Conservation (phyloP, 1,284 basidiomycete genomes). For the Cutaneotrichosporon sp. region DNA sequence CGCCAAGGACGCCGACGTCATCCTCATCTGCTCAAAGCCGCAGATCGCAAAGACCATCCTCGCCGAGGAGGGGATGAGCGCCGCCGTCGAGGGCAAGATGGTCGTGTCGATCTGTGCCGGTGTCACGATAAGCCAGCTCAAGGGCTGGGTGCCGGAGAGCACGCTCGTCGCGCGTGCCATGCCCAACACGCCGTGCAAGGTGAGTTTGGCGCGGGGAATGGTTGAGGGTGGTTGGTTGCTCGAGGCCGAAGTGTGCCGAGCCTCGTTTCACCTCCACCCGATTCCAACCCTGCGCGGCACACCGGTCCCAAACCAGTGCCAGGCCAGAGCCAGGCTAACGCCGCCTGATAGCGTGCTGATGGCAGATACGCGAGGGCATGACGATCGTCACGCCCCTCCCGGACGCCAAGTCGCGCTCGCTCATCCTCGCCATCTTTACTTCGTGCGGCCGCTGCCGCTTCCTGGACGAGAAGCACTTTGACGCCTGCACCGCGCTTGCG, state of each 20-base stretch:
- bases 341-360: too few species aligned
- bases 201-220: slow-evolving; percentile 49
- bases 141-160: slow-evolving; percentile 69
- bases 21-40: slow-evolving; percentile 92
- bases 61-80: slow-evolving; percentile 73
- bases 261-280: neutral
- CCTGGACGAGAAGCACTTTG: slow-evolving; percentile 96
- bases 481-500: slow-evolving; percentile 94
- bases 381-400: slow-evolving; percentile 71
- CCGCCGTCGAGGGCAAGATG: slow-evolving; percentile 85
- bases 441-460: slow-evolving; percentile 92
- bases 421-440: slow-evolving; percentile 89
- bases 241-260: too few species aligned
- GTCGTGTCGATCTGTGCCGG: slow-evolving; percentile 97
- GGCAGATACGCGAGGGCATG: slow-evolving; percentile 94
- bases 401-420: slow-evolving; percentile 61
- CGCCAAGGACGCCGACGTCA: slow-evolving; percentile 74
- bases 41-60: slow-evolving; percentile 80
- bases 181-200: slow-evolving; percentile 98
- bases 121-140: slow-evolving; percentile 81
- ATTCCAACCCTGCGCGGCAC: neutral
- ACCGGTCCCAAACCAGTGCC: too few species aligned
- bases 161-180: slow-evolving; percentile 92
- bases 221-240: too few species aligned
- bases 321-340: neutral